Evolutionary conservation across 1,284 basidiomycete genomes (phyloP).

Genomic region (Lignosus rhinocerotis): DNA sequence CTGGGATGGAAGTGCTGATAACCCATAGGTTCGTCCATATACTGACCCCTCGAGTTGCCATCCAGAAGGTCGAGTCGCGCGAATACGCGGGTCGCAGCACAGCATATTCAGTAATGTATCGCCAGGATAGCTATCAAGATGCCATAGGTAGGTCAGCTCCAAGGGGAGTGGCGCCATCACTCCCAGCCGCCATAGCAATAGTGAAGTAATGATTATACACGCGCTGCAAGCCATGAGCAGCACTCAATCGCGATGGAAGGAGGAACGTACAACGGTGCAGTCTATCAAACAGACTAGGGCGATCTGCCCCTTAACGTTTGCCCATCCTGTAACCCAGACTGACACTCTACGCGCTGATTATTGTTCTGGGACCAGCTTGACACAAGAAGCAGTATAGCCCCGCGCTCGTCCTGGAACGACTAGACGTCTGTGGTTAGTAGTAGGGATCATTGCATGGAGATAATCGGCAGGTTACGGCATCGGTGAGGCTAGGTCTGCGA

Average conservation of each 20-base stretch:
- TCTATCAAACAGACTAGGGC: conserved; percentile 74
- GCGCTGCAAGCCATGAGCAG: conserved; percentile 38
- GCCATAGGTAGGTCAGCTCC: conserved; percentile 62
- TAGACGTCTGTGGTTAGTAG: neutral
- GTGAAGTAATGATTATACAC: conserved; percentile 78
- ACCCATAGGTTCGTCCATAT: neutral
- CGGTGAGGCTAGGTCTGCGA: conserved; percentile 71
- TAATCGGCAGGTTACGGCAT: conserved; percentile 59
- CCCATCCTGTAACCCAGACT: conserved; percentile 71
- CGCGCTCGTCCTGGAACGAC: conserved; percentile 39
- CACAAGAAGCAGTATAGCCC: conserved; percentile 74
- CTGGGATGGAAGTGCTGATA: conserved; percentile 1
- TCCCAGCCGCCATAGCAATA: conserved; percentile 61
- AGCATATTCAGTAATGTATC: conserved; percentile 67
- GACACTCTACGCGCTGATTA: conserved; percentile 54
- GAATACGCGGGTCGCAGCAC: conserved; percentile 62
- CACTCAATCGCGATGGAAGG: neutral
- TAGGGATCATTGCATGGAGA: too few relatives aligned
- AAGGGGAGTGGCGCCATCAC: conserved; percentile 51
- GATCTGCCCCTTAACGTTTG: conserved; percentile 59
- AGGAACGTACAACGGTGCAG: conserved; percentile 53
- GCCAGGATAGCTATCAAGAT: conserved; percentile 62
- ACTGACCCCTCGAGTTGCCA: conserved; percentile 58
- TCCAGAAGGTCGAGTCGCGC: conserved; percentile 70
- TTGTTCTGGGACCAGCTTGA: conserved; percentile 62